Evolutionary conservation across 1,284 basidiomycete genomes (phyloP), one percentile per base, ranked within the genome.

Genomic region (Moesziomyces parantarcticus): DNA sequence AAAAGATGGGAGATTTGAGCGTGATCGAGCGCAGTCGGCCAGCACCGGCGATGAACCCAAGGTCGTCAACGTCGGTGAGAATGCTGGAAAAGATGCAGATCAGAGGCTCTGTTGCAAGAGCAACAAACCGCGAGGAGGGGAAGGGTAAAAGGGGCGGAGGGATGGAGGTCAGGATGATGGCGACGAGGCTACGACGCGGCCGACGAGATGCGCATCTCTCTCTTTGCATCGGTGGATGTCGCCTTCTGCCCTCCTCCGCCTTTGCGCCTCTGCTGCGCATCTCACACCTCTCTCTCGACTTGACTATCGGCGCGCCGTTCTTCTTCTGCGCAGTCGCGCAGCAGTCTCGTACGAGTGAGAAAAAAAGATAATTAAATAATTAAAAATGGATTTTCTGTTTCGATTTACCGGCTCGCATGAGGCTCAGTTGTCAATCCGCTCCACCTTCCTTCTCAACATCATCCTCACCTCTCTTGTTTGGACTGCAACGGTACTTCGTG

Each of bases 1-100:
- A 47, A 36, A 48, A 18, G 36, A 22, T 20, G 36, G 18, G 42
- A 49, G 26, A 64, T 54, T 48, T 40, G 65, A 68, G 65, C 65
- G 65, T 68, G 65, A 62, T 68, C 65, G 50, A 32, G 51, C 41
- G 59, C 65, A 62, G 56, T 62, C 65, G 59, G 62, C 21, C 36
- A 58, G 58, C 50, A 60, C 65, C 52, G 44, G 51, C 34, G 44
- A 11, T 20, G 16, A 39, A 40, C 1, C 11, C 13, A 10, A 21
- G 7, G 23, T 32, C 29, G 29, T 13, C 10, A 13, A 32, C 9
- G 25, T 34, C n/a, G 43, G 10, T 25, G 53, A 47, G 45, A 49
- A 41, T 51, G 44, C 21, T 25, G 36, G 40, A 32, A 22, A 36
- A 47, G 40, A 34, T 53, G 55, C 43, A 39, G 65, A 69, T 60